Conservation (phyloP, 2,329 filamentous ascomycete species). For the Septoria linicola region DNA sequence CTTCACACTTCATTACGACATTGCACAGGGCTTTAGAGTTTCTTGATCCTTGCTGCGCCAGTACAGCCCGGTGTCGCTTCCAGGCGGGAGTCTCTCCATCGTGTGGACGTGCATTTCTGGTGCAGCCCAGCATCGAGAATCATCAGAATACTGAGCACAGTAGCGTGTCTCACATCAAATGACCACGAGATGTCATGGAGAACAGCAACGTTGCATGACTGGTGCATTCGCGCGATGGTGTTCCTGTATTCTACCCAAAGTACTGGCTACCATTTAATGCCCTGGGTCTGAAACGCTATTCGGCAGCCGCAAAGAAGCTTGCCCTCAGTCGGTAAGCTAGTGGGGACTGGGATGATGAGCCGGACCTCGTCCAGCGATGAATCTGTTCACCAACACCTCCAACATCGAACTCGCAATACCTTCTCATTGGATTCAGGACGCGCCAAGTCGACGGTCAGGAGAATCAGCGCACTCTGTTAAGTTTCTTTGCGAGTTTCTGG, state of each 20-base stretch:
- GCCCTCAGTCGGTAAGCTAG: too few relatives aligned
- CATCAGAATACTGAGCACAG: too few relatives aligned
- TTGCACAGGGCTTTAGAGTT: constrained; percentile 8
- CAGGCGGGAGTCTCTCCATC: constrained; percentile 5
- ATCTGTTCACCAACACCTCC: not conserved
- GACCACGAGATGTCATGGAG: constrained; percentile 6
- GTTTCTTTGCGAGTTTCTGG: constrained; percentile 5
- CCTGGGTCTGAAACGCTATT: too few relatives aligned
- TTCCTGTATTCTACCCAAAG: not conserved
- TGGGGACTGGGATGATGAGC: too few relatives aligned
- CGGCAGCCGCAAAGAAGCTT: too few relatives aligned
- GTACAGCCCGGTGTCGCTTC: not conserved
- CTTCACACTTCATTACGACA: constrained; percentile 16
- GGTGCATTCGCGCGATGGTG: not conserved
- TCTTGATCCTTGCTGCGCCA: constrained; percentile 8
- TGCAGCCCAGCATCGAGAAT: too few relatives aligned
- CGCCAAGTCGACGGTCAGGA: constrained; percentile 21
- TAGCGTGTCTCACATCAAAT: not conserved
- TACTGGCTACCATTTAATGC: too few relatives aligned
- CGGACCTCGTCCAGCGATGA: not conserved
- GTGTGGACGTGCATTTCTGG: too few relatives aligned
- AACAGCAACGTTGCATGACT: not conserved
- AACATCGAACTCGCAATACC: constrained; percentile 11
- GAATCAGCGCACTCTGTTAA: constrained; percentile 9
- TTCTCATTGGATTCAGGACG: constrained; percentile 5